These are phyloP conservation scores for Termitomyces sp. DNA, from an alignment of 768 basidiomycete genomes.

Conservation along the genomic window DNA sequence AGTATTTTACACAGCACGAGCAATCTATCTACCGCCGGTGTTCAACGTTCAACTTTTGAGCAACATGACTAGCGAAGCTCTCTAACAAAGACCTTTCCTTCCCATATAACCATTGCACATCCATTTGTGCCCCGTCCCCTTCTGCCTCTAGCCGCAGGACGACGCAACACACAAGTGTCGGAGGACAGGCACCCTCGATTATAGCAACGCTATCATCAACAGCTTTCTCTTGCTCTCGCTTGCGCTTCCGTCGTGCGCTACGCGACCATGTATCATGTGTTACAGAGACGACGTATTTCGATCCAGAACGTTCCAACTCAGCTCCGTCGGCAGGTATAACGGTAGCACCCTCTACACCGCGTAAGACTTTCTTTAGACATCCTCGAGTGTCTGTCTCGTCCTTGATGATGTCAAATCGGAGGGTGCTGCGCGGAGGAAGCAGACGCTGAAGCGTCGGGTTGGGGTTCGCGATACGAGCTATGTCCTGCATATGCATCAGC, in stretches of 20 bases:
- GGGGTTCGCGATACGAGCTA: slow-evolving; percentile 32
- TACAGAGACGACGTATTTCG: slow-evolving; percentile 23
- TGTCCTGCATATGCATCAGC: slow-evolving; percentile 16
- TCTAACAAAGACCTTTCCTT: slow-evolving; percentile 56
- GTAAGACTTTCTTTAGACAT: slow-evolving; percentile 22
- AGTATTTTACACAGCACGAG: no score
- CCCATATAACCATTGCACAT: slow-evolving; percentile 65
- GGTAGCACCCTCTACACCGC: not conserved
- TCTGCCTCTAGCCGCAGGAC: slow-evolving; percentile 1
- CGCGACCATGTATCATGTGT: slow-evolving; percentile 65
- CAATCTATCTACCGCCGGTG: not conserved
- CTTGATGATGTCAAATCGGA: slow-evolving; percentile 35
- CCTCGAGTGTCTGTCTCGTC: slow-evolving; percentile 19
- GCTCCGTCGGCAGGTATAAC: not conserved
- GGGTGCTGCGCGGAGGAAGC: slow-evolving; percentile 57
- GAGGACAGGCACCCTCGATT: not conserved
- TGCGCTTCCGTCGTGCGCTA: slow-evolving; percentile 50
- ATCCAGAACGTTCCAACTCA: not conserved
- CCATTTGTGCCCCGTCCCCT: slow-evolving; percentile 20
- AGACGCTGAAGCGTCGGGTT: slow-evolving; percentile 43
- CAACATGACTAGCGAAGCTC: slow-evolving; percentile 65
- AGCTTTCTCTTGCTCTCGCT: slow-evolving; percentile 14
- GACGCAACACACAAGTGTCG: slow-evolving; percentile 12
- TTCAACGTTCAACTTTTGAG: slow-evolving; percentile 40
- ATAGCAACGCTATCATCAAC: not conserved